Conservation (phyloP, 2,329 filamentous ascomycete genomes). For the Dryadomyces quercus-mongolicae region DNA sequence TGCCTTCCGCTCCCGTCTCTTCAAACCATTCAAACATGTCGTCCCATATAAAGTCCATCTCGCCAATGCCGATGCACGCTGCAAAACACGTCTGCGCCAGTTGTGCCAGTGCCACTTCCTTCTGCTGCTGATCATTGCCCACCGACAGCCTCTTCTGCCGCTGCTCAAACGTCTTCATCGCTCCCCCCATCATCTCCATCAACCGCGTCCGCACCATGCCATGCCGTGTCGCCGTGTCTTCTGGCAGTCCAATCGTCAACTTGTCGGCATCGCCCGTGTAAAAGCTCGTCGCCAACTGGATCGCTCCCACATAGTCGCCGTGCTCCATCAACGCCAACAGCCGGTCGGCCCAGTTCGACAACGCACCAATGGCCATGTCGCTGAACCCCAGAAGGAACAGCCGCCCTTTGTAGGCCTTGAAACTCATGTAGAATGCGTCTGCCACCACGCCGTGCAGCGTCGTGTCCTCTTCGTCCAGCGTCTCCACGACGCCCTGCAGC, state of each 20-base stretch:
- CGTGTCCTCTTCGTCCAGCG: constrained; percentile 72
- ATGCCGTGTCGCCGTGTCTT: constrained; percentile 65
- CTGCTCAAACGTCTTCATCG: constrained; percentile 75
- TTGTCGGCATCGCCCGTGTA: constrained; percentile 88
- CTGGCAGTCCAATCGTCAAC: constrained; percentile 83
- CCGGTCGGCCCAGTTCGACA: constrained; percentile 96
- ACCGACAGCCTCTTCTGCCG: constrained; percentile 36
- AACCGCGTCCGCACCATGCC: constrained; percentile 78
- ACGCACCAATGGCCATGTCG: constrained; percentile 76
- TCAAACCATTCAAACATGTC: constrained; percentile 87
- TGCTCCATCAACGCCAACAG: constrained; percentile 90
- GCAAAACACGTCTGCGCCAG: constrained; percentile 74
- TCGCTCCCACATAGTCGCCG: constrained; percentile 89
- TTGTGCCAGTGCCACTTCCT: constrained; percentile 60
- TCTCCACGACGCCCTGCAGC: constrained; percentile 72
- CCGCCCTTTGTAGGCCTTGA: constrained; percentile 87
- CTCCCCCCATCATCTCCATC: constrained; percentile 86
- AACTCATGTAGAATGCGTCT: constrained; percentile 97
- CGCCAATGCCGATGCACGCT: constrained; percentile 66
- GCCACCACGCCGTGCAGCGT: constrained; percentile 93
- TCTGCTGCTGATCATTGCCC: constrained; percentile 12
- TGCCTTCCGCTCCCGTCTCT: constrained; percentile 55
- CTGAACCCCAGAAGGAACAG: constrained; percentile 90
- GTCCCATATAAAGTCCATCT: constrained; percentile 79
- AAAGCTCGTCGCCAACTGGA: constrained; percentile 81